These are phyloP conservation scores for Boletus rubroflammeus DNA, from an alignment of 768 basidiomycete species.

Conservation along the genomic window DNA sequence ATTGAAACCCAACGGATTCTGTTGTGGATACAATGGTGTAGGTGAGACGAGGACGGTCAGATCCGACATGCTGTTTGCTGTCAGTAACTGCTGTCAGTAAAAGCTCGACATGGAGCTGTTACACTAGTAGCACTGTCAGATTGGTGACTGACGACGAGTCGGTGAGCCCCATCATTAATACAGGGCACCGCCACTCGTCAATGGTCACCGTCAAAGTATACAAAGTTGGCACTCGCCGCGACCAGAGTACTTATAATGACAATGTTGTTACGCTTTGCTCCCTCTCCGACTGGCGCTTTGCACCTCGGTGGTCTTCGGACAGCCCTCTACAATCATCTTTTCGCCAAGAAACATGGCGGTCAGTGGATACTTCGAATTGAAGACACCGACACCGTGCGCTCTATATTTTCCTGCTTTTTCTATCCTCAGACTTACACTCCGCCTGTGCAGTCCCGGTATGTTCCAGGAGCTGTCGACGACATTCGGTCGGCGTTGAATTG, in stretches of 20 bases:
- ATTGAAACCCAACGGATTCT: constrained; percentile 26
- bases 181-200: background rate
- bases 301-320: constrained; percentile 95
- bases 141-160: too few relatives aligned
- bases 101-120: background rate
- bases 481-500: constrained; percentile 76
- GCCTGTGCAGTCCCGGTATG: constrained; percentile 60
- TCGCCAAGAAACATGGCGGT: constrained; percentile 76
- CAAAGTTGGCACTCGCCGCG: too few relatives aligned
- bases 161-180: too few relatives aligned
- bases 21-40: constrained; percentile 25
- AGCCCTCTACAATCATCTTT: constrained; percentile 88
- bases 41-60: constrained; percentile 33
- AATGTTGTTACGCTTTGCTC: constrained; percentile 85
- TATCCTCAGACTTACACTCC: background rate
- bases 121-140: too few relatives aligned
- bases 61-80: constrained; percentile 26
- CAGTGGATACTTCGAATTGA: constrained; percentile 92
- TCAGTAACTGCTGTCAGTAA: background rate
- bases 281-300: constrained; percentile 91
- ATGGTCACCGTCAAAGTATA: too few relatives aligned
- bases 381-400: constrained; percentile 88
- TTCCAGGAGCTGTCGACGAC: constrained; percentile 81
- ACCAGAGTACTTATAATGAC: constrained; percentile 33
- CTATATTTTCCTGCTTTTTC: background rate